A percentile compares a stretch with the other conserved stretches of the same genome.
phyloP scores from a whole-genome alignment of 169 alveolate species.

The Miamiensis avidus region DNA sequence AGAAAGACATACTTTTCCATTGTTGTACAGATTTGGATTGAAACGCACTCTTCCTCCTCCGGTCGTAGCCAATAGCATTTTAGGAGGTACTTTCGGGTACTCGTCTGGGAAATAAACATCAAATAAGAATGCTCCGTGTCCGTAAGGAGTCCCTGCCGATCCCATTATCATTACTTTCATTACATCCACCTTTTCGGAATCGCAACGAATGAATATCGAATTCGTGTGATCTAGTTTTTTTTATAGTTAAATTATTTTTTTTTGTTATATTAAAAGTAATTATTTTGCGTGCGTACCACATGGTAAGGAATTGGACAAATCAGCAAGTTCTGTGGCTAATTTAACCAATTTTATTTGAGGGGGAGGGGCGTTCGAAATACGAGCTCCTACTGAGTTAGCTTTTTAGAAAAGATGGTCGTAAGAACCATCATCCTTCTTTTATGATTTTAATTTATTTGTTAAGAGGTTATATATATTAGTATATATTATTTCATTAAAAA shows the following conservation, averaged over 20 bases:
- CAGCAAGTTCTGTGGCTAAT: conserved; percentile 87
- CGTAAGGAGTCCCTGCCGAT: conserved; percentile 80
- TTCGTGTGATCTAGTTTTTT: conserved; percentile 60
- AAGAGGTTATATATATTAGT: too few species aligned
- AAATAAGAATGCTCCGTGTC: conserved; percentile 75
- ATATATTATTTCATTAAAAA: too few species aligned
- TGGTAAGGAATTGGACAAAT: conserved; percentile 78
- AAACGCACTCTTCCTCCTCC: conserved; percentile 83
- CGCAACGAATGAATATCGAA: conserved; percentile 65
- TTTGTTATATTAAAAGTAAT: too few species aligned
- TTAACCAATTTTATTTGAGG: conserved; percentile 72
- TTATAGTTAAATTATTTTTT: too few species aligned
- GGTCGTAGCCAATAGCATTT: conserved; percentile 79
- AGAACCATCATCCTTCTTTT: conserved; percentile 7
- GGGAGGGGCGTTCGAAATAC: conserved; percentile 42
- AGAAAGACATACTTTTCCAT: conserved; percentile 87
- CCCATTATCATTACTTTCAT: conserved; percentile 77
- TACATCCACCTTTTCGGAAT: conserved; percentile 59
- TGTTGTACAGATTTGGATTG: conserved; percentile 86
- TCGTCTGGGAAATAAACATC: conserved; percentile 67
- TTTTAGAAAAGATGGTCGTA: conserved; percentile 27
- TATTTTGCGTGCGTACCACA: neutral
- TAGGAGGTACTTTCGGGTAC: conserved; percentile 84
- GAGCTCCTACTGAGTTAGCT: neutral
- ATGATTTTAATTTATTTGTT: too few species aligned